Percentiles rank a stretch among this genome's conserved stretches.
Evolutionary conservation across 2,329 filamentous ascomycete species (phyloP).

Genomic region (Trichoderma asperellum): DNA sequence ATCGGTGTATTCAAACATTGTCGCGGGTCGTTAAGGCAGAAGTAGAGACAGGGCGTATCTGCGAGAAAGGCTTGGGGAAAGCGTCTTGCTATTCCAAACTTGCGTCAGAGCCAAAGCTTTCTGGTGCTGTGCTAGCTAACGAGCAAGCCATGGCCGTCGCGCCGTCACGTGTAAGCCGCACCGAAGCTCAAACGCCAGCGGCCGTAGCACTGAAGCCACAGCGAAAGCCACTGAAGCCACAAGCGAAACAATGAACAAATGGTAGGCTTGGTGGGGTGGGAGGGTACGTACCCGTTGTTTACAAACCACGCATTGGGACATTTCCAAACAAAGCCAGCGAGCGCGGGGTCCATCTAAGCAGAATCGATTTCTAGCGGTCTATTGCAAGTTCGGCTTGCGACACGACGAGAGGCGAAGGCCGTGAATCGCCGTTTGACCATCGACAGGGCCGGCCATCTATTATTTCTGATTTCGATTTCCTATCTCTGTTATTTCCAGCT

Average conservation of each 20-base stretch:
- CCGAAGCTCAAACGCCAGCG: conserved; percentile 7
- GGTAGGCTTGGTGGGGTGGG: conserved; percentile 3
- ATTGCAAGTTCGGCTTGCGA: conserved; percentile 8
- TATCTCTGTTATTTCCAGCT: neutral
- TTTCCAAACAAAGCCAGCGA: conserved; percentile 43
- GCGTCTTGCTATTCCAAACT: neutral
- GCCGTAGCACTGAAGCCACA: conserved; percentile 7
- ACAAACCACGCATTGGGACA: conserved; percentile 45
- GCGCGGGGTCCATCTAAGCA: conserved; percentile 32
- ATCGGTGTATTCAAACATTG: conserved; percentile 67
- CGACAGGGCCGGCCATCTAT: neutral
- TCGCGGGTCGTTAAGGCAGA: neutral
- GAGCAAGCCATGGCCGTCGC: conserved; percentile 26
- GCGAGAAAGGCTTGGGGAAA: neutral
- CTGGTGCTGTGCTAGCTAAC: neutral
- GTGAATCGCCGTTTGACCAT: neutral
- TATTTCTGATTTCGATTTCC: neutral
- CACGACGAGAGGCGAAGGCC: neutral
- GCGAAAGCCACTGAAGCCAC: neutral
- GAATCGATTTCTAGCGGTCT: conserved; percentile 16
- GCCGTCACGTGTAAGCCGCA: conserved; percentile 32
- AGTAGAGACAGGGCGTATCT: neutral
- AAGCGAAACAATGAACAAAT: neutral
- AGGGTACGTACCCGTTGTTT: conserved; percentile 43
- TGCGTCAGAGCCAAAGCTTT: neutral